Conservation (phyloP, 1,284 basidiomycete species). For the Lignosus rhinocerotis region DNA sequence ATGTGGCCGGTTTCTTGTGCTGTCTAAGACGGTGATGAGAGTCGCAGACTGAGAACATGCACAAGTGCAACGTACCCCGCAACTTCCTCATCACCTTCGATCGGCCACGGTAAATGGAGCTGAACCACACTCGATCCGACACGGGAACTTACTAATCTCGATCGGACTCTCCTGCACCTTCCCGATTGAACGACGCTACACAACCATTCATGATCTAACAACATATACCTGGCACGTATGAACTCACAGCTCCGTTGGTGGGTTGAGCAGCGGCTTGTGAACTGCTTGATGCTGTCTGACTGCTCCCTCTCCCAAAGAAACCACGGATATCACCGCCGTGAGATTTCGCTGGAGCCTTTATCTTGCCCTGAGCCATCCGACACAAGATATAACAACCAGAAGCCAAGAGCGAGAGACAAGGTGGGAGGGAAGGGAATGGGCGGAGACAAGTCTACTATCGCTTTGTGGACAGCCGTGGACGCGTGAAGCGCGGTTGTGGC, state of each 20-base stretch:
- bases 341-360: conserved; percentile 26
- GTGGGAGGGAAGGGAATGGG: neutral
- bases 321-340: conserved; percentile 45
- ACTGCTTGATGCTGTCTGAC: conserved; percentile 13
- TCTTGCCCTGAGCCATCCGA: conserved; percentile 17
- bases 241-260: conserved; percentile 15
- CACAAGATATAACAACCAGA: neutral
- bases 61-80: neutral
- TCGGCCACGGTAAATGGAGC: neutral
- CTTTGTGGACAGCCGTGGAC: neutral
- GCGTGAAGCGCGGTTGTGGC: conserved; percentile 5
- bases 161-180: conserved; percentile 2
- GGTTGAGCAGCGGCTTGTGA: conserved; percentile 14
- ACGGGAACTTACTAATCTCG: conserved; percentile 17
- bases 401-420: neutral
- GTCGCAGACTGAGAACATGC: neutral
- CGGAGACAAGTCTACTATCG: neutral
- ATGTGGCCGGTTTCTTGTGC: conserved; percentile 3
- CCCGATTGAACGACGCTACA: conserved; percentile 2
- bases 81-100: conserved; percentile 10
- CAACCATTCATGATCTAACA: neutral
- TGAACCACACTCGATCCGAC: neutral
- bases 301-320: conserved; percentile 39
- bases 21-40: neutral
- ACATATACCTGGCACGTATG: neutral